A percentile compares a stretch with the other conserved stretches of the same genome.
phyloP scores from a whole-genome alignment of 2,329 filamentous ascomycete genomes.

The Apiospora kogelbergensis region DNA sequence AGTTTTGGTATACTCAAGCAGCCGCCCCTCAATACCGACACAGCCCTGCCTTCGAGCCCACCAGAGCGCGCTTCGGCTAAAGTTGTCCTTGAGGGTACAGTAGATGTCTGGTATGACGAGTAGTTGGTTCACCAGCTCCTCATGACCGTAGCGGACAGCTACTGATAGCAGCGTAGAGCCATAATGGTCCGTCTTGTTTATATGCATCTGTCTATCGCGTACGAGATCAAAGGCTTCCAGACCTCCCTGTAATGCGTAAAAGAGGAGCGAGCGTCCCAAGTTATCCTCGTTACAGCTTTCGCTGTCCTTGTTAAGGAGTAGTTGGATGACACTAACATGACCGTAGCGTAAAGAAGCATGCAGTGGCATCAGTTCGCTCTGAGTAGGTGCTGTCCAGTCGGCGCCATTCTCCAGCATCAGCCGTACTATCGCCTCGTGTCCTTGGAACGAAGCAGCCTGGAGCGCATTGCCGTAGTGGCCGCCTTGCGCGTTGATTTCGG shows the following conservation, averaged over 20 bases:
- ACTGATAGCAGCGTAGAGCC: neutral
- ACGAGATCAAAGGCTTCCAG: neutral
- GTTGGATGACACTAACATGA: neutral
- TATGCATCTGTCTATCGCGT: neutral
- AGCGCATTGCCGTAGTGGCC: slow-evolving; percentile 16
- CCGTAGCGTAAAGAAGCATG: neutral
- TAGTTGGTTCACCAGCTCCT: neutral
- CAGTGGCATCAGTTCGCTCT: no score
- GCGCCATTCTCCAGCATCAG: neutral
- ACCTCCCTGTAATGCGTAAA: neutral
- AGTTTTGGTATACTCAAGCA: neutral
- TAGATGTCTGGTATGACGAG: neutral
- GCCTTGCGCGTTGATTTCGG: slow-evolving; percentile 15
- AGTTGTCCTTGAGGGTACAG: neutral
- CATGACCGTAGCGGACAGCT: neutral
- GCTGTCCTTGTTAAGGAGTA: neutral
- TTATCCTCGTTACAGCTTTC: neutral
- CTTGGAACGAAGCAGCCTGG: slow-evolving; percentile 15
- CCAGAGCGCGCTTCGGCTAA: neutral
- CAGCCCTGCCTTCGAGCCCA: neutral
- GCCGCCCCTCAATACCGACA: neutral
- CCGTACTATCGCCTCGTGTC: slow-evolving; percentile 17
- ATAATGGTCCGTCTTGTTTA: neutral
- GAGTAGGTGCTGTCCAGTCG: no score
- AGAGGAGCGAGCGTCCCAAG: neutral